A percentile compares a stretch with the other conserved stretches of the same genome.
Evolutionary conservation across 495 filamentous ascomycete species (phyloP).

Genomic region (Aspergillus homomorphus): DNA sequence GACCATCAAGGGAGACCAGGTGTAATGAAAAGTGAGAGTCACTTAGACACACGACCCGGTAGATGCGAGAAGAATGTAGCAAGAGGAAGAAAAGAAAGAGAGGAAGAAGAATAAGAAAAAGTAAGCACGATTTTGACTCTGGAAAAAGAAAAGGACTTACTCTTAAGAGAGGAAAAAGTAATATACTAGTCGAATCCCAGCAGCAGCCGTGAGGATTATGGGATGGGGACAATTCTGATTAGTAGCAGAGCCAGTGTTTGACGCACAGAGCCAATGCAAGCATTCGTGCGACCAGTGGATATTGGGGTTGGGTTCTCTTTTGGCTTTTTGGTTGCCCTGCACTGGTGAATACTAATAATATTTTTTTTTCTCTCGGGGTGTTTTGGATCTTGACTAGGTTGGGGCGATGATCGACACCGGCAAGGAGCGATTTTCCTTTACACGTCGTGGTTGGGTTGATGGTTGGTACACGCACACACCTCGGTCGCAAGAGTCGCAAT

Average conservation of each 20-base stretch:
- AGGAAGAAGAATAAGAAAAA: conserved; percentile 1
- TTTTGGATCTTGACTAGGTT: conserved; percentile 14
- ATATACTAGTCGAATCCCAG: background rate
- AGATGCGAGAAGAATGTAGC: conserved; percentile 7
- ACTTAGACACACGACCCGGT: background rate
- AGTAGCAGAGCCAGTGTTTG: conserved; percentile 4
- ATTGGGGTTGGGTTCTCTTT: background rate
- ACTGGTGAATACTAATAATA: background rate
- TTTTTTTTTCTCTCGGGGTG: conserved; percentile 14
- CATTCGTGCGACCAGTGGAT: conserved; percentile 21
- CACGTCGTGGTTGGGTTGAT: background rate
- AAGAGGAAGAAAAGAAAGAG: background rate
- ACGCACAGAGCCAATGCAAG: conserved; percentile 17
- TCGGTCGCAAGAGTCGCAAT: background rate
- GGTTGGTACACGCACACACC: conserved; percentile 3
- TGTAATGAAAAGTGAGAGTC: conserved; percentile 1
- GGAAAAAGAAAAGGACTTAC: conserved; percentile 9
- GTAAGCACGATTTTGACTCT: background rate
- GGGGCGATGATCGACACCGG: conserved; percentile 23
- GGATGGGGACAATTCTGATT: conserved; percentile 3
- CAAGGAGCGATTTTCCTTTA: conserved; percentile 12
- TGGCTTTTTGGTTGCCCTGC: background rate
- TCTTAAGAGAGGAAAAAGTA: background rate
- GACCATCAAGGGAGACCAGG: background rate
- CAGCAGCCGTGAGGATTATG: background rate